A percentile compares a stretch with the other conserved stretches of the same genome.
phyloP scores from a whole-genome alignment of 305 asterid species.

The Fraxinus floribunda region DNA sequence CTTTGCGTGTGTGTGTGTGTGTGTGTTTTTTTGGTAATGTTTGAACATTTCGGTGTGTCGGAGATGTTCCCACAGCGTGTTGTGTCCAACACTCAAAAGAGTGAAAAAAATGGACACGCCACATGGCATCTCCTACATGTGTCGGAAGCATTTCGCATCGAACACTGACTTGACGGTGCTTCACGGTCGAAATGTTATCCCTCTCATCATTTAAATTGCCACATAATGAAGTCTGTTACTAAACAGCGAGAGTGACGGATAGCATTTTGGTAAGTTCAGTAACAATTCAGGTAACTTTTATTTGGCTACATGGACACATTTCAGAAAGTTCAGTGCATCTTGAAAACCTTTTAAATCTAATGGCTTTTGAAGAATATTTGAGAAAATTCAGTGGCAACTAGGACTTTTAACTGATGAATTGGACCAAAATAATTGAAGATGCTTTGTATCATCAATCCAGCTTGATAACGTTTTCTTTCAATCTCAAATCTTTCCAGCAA shows the following conservation, averaged over 20 bases:
- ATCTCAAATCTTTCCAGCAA: neutral
- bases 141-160: neutral
- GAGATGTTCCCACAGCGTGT: neutral
- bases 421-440: neutral
- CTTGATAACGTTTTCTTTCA: neutral
- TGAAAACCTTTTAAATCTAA: neutral
- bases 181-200: neutral
- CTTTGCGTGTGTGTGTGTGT: too few species aligned
- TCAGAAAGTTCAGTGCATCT: neutral
- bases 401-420: neutral
- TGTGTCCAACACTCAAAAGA: neutral
- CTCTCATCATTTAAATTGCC: neutral
- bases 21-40: neutral
- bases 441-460: neutral
- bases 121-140: neutral
- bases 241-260: neutral
- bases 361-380: neutral
- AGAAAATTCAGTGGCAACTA: neutral
- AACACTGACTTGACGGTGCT: neutral
- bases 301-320: neutral
- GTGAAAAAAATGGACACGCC: neutral
- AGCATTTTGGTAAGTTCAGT: neutral
- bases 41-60: neutral
- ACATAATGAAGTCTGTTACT: neutral
- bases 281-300: neutral